These are phyloP conservation scores for Alternaria alternata DNA, from an alignment of 2,329 filamentous ascomycete genomes.

Conservation along the genomic window DNA sequence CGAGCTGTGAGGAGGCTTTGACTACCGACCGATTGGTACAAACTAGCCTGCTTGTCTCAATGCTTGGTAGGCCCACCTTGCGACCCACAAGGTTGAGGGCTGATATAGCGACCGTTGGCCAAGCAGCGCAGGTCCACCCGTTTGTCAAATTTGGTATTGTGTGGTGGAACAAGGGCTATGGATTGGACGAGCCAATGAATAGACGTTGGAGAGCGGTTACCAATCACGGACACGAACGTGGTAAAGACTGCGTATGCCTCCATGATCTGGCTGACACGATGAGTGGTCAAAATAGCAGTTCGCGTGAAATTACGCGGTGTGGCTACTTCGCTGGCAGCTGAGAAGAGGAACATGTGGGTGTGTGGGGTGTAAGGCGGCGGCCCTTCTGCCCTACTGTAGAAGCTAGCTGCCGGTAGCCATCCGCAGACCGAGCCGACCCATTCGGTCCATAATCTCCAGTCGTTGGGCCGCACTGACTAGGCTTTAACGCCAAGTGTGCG, in stretches of 20 bases:
- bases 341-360: background rate
- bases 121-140: no score
- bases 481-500: no score
- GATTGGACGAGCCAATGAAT: background rate
- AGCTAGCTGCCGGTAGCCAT: background rate
- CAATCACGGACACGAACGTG: background rate
- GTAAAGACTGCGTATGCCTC: background rate
- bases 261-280: background rate
- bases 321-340: background rate
- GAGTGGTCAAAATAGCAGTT: background rate
- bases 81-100: background rate
- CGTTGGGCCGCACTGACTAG: background rate
- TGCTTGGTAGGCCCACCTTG: no score
- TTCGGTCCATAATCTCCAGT: background rate
- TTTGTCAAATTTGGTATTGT: no score
- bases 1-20: no score
- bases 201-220: fast-evolving
- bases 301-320: background rate
- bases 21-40: no score
- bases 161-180: background rate
- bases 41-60: no score
- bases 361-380: background rate
- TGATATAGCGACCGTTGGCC: background rate
- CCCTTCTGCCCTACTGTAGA: background rate
- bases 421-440: background rate